These are phyloP conservation scores for Petrea volubilis DNA, from an alignment of 257 asterid species.

Conservation along the genomic window DNA sequence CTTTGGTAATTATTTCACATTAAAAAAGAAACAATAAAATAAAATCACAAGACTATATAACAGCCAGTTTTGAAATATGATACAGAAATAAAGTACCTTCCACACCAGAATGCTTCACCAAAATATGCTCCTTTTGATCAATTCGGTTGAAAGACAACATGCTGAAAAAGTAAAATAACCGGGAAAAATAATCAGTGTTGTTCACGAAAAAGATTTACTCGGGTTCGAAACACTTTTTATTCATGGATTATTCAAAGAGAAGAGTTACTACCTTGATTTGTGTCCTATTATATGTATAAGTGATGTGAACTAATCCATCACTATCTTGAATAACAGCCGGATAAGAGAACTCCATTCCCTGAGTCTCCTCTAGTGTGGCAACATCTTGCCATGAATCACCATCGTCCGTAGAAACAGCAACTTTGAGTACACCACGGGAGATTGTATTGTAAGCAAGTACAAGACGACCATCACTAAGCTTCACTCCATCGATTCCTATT, in stretches of 20 bases:
- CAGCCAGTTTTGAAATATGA: not conserved
- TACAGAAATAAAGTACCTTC: conserved; percentile 1
- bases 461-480: conserved; percentile 74
- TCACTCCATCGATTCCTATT: conserved; percentile 90
- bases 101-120: conserved; percentile 11
- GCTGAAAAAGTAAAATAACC: conserved; percentile 43
- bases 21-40: not conserved
- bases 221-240: not conserved
- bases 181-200: conserved; percentile 12
- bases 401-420: conserved; percentile 73
- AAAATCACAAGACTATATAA: not conserved
- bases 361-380: conserved; percentile 63
- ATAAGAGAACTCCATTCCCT: conserved; percentile 89
- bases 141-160: conserved; percentile 55
- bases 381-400: conserved; percentile 90
- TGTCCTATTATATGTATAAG: conserved; percentile 83
- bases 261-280: conserved; percentile 73
- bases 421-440: conserved; percentile 82
- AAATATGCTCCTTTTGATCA: conserved; percentile 25
- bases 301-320: conserved; percentile 80
- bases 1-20: not conserved
- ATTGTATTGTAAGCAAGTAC: conserved; percentile 79
- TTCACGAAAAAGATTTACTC: not conserved
- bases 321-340: conserved; percentile 90
- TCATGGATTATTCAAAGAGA: not conserved